phyloP scores from a whole-genome alignment of 2,329 filamentous ascomycete genomes.

The Oidium heveae region DNA sequence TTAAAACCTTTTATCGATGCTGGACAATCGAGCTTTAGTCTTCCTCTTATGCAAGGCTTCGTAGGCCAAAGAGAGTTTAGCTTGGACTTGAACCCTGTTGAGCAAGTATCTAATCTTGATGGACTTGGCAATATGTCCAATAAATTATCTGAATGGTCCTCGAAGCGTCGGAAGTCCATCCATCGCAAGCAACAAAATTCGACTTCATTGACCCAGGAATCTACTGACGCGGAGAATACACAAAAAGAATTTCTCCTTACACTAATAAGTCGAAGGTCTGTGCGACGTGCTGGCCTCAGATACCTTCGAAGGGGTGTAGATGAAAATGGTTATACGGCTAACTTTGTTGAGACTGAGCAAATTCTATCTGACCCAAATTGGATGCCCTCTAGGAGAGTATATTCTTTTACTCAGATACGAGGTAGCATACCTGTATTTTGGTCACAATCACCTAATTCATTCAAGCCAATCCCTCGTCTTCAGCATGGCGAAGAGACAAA shows the following conservation, averaged over 20 bases:
- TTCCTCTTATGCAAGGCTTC: conserved; percentile 85
- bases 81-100: conserved; percentile 30
- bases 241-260: conserved; percentile 34
- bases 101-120: conserved; percentile 17
- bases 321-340: conserved; percentile 69
- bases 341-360: conserved; percentile 86
- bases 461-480: conserved; percentile 64
- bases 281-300: conserved; percentile 63
- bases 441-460: conserved; percentile 76
- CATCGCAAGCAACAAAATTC: not conserved
- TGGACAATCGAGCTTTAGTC: conserved; percentile 42
- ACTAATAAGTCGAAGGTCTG: conserved; percentile 68
- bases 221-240: not conserved
- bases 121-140: conserved; percentile 17
- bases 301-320: conserved; percentile 82
- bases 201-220: not conserved
- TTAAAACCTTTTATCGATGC: conserved; percentile 46
- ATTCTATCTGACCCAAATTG: conserved; percentile 52
- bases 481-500: conserved; percentile 66
- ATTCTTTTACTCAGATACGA: conserved; percentile 68
- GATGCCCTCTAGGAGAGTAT: conserved; percentile 33
- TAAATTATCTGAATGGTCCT: conserved; percentile 17
- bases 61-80: conserved; percentile 67
- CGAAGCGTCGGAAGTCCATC: conserved; percentile 2
- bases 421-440: conserved; percentile 91